phyloP scores from a whole-genome alignment of 208 protist species.

The Herpetomonas samuelpessoai region DNA sequence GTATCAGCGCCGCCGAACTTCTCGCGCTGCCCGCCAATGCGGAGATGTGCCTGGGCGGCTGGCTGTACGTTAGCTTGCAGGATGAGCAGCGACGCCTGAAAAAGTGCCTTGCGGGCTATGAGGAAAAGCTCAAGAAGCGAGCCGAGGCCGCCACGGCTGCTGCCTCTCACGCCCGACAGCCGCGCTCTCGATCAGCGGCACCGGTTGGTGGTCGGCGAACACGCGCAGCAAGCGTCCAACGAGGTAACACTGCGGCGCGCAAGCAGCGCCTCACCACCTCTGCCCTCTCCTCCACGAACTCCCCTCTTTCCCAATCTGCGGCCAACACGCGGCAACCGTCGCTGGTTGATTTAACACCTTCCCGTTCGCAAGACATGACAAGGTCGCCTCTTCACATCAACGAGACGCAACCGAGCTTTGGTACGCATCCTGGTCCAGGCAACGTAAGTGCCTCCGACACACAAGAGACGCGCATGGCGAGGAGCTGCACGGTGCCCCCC shows the following conservation, averaged over 20 bases:
- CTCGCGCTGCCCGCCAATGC: constrained; percentile 43
- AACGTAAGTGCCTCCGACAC: too few species aligned
- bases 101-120: constrained; percentile 25
- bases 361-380: too few species aligned
- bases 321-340: neutral
- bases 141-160: neutral
- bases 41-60: constrained; percentile 61
- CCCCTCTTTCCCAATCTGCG: neutral
- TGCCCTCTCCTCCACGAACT: neutral
- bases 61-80: constrained; percentile 55
- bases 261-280: neutral
- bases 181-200: too few species aligned
- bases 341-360: too few species aligned
- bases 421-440: too few species aligned
- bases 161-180: neutral
- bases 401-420: too few species aligned
- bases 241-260: neutral
- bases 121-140: constrained; percentile 4
- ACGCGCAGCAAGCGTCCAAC: constrained; percentile 1
- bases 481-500: too few species aligned
- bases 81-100: constrained; percentile 58
- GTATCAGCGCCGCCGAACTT: constrained; percentile 49
- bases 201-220: neutral
- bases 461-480: too few species aligned
- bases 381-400: too few species aligned